Evolutionary conservation across 345 rosid species (phyloP).

Genomic region (Syzygium grande): DNA sequence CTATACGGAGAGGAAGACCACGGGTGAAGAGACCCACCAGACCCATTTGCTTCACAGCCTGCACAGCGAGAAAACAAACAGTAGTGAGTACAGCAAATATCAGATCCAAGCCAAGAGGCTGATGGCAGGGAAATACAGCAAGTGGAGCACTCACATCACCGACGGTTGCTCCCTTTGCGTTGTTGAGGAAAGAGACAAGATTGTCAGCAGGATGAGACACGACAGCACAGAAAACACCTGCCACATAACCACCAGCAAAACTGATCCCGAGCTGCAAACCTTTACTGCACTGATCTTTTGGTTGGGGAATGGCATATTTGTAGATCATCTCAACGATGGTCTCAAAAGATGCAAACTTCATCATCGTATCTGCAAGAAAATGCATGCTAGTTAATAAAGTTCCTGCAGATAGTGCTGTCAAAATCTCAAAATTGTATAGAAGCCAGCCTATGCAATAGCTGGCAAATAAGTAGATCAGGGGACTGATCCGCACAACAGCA

Average conservation of each 20-base stretch:
- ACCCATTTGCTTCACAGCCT: slow-evolving; percentile 82
- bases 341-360: slow-evolving; percentile 97
- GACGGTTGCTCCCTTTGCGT: slow-evolving; percentile 82
- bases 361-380: slow-evolving; percentile 72
- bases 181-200: slow-evolving; percentile 93
- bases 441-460: not conserved
- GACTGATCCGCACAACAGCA: not conserved
- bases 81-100: not conserved
- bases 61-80: slow-evolving; percentile 8
- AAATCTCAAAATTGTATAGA: not conserved
- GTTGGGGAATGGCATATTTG: slow-evolving; percentile 69
- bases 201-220: slow-evolving; percentile 98
- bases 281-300: slow-evolving; percentile 78
- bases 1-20: slow-evolving; percentile 89
- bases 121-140: not conserved
- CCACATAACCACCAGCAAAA: slow-evolving; percentile 88
- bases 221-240: slow-evolving; percentile 82
- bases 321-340: slow-evolving; percentile 75
- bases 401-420: not conserved
- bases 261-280: slow-evolving; percentile 81
- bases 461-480: not conserved
- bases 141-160: slow-evolving; percentile 50
- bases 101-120: not conserved
- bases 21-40: slow-evolving; percentile 76
- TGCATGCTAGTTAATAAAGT: not conserved